Base-by-base conservation (phyloP, 23 red algal genomes). In the Gracilaria gracilis region DNA sequence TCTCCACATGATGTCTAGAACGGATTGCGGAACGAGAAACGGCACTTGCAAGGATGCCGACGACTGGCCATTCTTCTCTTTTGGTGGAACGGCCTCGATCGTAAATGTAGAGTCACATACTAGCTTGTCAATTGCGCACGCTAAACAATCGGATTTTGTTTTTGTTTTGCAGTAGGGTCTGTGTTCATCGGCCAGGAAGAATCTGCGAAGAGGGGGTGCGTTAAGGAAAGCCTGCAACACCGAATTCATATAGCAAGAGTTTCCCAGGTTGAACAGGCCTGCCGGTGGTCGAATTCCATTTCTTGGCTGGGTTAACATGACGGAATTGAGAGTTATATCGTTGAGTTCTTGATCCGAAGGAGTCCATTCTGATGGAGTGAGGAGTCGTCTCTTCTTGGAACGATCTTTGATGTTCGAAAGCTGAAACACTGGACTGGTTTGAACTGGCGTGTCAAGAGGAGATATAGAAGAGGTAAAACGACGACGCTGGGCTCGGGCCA, bases 161-260 rank as follows among this genome's bases (percentile, higher is more conserved):
- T 34, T 75, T 55, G 28, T 62, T 38, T 54, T 67, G 78, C 95
- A 96, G 57, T 78, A 73, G 19, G 92, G 55, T 4, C 75, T 49
- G 79, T 98, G 96, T 57, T 76, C 66, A 82, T 95, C 93, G 38
- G 80, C 90, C 21, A 98, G 67, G 78, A 98, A 98, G 86, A 82
- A 98, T 48, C 67, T 80, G 34, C 93, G 88, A 36, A 98, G 80
- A 57, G 96, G 96, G 0, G 82, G 87, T 1, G 92, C 85, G 34
- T 88, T 85, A 14, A 98, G 67, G 29, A 98, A 84, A 46, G 92
- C 96, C 75, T 98, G 96, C 40, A 98, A 86, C 16, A 98, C 89
- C 0, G 96, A 87, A 55, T 94, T 95, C 96, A 98, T 98, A 67
- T 98, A 98, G 66, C 96, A 98, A 25, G 93, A 93, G 78, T 95